Percentiles rank a stretch among this genome's conserved stretches.
These are phyloP conservation scores for Umbellularia californica DNA, from an alignment of 164 flowering plant species.

Conservation along the genomic window DNA sequence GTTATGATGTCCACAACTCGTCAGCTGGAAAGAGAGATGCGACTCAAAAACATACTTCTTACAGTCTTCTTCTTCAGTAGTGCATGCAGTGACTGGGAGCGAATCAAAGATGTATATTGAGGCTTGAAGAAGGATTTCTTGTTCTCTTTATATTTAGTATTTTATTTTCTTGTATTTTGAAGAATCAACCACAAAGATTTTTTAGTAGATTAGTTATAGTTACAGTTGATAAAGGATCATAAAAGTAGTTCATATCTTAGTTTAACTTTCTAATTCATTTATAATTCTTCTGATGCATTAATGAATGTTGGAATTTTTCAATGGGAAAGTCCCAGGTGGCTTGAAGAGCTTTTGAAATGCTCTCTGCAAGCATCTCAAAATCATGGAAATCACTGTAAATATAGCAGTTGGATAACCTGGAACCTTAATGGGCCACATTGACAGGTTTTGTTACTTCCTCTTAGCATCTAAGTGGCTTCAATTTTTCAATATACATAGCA, in stretches of 20 bases:
- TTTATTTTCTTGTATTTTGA: too few relatives aligned
- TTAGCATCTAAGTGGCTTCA: conserved; percentile 59
- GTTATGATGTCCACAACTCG: conserved; percentile 76
- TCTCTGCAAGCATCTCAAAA: conserved; percentile 82
- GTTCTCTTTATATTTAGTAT: too few relatives aligned
- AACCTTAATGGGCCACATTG: conserved; percentile 82
- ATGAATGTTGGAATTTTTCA: conserved; percentile 70
- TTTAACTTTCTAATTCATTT: too few relatives aligned
- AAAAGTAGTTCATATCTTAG: too few relatives aligned
- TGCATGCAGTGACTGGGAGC: too few relatives aligned
- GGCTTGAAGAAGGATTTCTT: too few relatives aligned
- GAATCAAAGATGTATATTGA: too few relatives aligned
- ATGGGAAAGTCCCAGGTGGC: conserved; percentile 79
- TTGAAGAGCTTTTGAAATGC: conserved; percentile 91
- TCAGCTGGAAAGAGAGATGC: conserved; percentile 64
- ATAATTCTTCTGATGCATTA: too few relatives aligned
- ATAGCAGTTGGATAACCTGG: conserved; percentile 88
- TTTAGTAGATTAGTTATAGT: too few relatives aligned
- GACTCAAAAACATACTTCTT: conserved; percentile 61
- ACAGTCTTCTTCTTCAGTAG: conserved; percentile 38
- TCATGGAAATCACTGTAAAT: conserved; percentile 66
- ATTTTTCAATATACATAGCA: conserved; percentile 47
- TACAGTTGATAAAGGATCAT: too few relatives aligned
- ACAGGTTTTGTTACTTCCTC: conserved; percentile 75
- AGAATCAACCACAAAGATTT: too few relatives aligned